Evolutionary conservation across 495 filamentous ascomycete species (phyloP).

Genomic region (Geopyxis carbonaria): DNA sequence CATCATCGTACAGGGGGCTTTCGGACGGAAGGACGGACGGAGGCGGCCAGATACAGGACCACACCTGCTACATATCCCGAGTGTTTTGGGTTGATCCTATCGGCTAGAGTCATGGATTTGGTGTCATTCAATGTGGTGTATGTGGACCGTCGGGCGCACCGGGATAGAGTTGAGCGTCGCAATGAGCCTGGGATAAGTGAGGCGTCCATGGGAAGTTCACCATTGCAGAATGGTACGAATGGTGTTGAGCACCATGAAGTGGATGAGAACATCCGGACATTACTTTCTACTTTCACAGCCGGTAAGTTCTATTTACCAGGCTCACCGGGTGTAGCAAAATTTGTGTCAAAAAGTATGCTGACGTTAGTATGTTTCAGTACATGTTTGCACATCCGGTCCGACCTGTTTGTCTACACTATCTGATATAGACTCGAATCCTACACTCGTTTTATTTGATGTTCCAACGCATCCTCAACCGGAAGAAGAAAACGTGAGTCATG

Average conservation of each 20-base stretch:
- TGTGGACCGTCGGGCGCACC: conserved; percentile 54
- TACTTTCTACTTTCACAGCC: conserved; percentile 37
- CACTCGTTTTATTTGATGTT: conserved; percentile 60
- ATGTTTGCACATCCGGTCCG: conserved; percentile 50
- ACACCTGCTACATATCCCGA: too few relatives aligned
- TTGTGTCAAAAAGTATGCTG: conserved; percentile 3
- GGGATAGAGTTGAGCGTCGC: conserved; percentile 34
- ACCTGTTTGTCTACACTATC: conserved; percentile 54
- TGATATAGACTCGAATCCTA: conserved; percentile 51
- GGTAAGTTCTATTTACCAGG: conserved; percentile 30
- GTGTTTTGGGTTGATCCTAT: neutral
- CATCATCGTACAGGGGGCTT: too few relatives aligned
- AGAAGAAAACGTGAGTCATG: conserved; percentile 24
- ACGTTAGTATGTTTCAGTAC: conserved; percentile 35
- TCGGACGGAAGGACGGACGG: too few relatives aligned
- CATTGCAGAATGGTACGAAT: too few relatives aligned
- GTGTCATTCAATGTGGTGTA: conserved; percentile 63
- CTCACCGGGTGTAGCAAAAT: neutral
- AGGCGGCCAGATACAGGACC: too few relatives aligned
- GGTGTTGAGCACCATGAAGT: conserved; percentile 17
- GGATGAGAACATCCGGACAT: conserved; percentile 33
- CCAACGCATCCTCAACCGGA: conserved; percentile 37
- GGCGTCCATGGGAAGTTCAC: conserved; percentile 13
- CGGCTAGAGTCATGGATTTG: conserved; percentile 14
- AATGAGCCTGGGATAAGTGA: conserved; percentile 16